Base-by-base conservation (phyloP, 805 yeast species). In the Priceomyces fermenticarens region DNA sequence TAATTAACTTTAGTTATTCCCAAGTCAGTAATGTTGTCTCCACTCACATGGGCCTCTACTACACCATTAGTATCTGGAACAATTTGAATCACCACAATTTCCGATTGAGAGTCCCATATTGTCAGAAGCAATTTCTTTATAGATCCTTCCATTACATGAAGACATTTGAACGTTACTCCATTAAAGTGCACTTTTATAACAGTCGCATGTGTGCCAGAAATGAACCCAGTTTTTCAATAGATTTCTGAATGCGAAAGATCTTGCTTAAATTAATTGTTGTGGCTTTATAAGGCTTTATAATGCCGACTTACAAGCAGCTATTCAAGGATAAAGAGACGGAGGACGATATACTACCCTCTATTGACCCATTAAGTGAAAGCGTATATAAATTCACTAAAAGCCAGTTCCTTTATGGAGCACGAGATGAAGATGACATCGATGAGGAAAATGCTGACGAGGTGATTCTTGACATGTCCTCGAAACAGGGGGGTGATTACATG, bases 1-100 rank as follows among this genome's bases (percentile, higher is more conserved):
- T 67, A 68, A 11, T 52, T 45, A 11, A 34, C 37, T 43, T 66
- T 68, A 20, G 60, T 44, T 8, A 69, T 20, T 0, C 71, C 74
- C 4, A 70, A 58, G 16, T 65, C 66, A 9, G 60, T 40, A 2
- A 43, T 40, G 5, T 43, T 48, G 6, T 42, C 49, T 10, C 44
- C 45, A 20, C 43, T 30, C 23, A 34, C 36, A 10, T 25, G 38
- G 10, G 42, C 25, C 14, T 39, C 35, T 17, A 28, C 30, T 13
- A 17, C 32, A 13, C 28, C 26, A 14, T 12, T 3, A 10, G 36
- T 16, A 8, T 26, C 32, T 30, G 42, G 41, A n/a, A 37, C 29
- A 7, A 40, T 9, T 32, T 44, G 45, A 17, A 44, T 41, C 3
- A 45, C 36, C 14, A 39, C 42, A 20, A 15, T 36, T 26, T 35